phyloP scores from a whole-genome alignment of 2,329 filamentous ascomycete genomes.

The Botrytis byssoidea region DNA sequence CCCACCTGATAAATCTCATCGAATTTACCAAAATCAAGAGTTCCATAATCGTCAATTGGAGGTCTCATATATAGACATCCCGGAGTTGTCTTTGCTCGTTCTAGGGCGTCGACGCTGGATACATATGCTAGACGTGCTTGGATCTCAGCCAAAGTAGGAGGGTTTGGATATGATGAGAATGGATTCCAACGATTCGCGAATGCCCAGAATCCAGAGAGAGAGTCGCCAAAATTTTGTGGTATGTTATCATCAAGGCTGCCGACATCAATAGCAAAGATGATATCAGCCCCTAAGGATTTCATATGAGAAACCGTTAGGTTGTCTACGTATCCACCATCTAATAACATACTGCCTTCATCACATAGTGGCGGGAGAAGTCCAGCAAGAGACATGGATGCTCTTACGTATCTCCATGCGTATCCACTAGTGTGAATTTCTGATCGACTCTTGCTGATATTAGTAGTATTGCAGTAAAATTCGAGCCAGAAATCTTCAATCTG shows the following conservation, averaged over 20 bases:
- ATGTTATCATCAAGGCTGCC: slow-evolving; percentile 88
- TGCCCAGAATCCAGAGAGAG: slow-evolving; percentile 91
- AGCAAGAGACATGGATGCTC: slow-evolving; percentile 94
- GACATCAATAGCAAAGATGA: slow-evolving; percentile 95
- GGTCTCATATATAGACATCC: slow-evolving; percentile 97
- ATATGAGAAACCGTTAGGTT: slow-evolving; percentile 97
- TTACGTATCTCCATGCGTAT: slow-evolving; percentile 95
- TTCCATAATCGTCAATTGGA: slow-evolving; percentile 89
- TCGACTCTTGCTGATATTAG: slow-evolving; percentile 93
- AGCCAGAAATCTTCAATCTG: slow-evolving; percentile 99
- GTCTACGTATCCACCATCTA: slow-evolving; percentile 96
- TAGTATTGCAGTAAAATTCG: slow-evolving; percentile 98
- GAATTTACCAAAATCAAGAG: slow-evolving; percentile 94
- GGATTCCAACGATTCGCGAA: slow-evolving; percentile 97
- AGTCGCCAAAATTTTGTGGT: slow-evolving; percentile 90
- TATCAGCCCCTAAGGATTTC: slow-evolving; percentile 88
- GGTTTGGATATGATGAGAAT: slow-evolving; percentile 83
- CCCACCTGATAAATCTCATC: slow-evolving; percentile 94
- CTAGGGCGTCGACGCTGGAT: slow-evolving; percentile 88
- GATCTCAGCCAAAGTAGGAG: slow-evolving; percentile 92
- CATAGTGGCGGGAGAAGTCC: slow-evolving; percentile 90
- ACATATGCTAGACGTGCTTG: slow-evolving; percentile 94
- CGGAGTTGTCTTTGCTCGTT: slow-evolving; percentile 84
- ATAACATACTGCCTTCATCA: slow-evolving; percentile 93
- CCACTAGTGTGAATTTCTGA: slow-evolving; percentile 92